Evolutionary conservation across 2,329 filamentous ascomycete species (phyloP).

Genomic region (Pseudogymnoascus pannorum): DNA sequence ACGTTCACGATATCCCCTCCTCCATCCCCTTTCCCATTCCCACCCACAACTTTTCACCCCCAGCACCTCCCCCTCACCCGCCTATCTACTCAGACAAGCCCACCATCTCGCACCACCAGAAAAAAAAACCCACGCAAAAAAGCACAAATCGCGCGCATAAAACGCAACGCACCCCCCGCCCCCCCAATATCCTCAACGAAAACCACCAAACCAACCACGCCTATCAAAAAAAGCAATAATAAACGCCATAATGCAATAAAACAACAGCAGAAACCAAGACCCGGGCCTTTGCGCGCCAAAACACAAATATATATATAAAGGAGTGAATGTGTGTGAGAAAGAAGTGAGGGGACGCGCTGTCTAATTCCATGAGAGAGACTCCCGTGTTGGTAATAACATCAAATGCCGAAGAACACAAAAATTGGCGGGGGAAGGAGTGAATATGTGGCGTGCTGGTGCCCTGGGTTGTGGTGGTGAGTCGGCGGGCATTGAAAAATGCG

Average conservation of each 20-base stretch:
- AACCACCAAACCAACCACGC: neutral
- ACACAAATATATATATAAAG: neutral
- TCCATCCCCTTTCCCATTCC: neutral
- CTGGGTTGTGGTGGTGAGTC: neutral
- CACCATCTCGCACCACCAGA: neutral
- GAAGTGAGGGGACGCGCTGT: neutral
- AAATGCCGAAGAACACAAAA: neutral
- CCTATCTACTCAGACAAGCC: neutral
- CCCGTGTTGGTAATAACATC: neutral
- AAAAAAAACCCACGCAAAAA: neutral
- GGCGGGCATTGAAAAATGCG: neutral
- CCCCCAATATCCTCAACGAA: neutral
- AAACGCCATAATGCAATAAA: constrained; percentile 1
- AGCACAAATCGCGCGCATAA: neutral
- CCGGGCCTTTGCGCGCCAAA: neutral
- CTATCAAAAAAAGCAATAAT: neutral
- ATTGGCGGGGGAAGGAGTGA: no score
- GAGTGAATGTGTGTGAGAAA: neutral
- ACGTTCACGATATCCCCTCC: no score
- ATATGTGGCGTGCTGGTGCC: neutral
- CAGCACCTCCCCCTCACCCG: neutral
- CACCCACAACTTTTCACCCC: neutral
- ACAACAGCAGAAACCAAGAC: neutral
- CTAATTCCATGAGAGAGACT: neutral
- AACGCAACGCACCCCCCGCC: no score